Conservation (phyloP, 768 basidiomycete species). For the Macrolepiota albuminosa region DNA sequence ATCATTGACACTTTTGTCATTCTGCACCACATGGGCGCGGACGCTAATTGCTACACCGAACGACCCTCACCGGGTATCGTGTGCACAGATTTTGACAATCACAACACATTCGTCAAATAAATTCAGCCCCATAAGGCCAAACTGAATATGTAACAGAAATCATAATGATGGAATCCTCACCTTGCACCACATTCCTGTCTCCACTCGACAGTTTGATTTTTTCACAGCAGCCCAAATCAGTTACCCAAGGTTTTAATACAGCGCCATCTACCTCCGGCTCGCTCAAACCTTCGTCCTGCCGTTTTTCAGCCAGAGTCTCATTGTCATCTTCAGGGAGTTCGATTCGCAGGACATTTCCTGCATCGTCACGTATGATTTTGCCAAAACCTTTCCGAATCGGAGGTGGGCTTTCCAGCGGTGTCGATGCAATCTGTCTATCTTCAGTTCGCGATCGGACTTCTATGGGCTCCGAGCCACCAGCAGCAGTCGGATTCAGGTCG, state of each 20-base stretch:
- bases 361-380: constrained; percentile 74
- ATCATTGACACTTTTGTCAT: constrained; percentile 4
- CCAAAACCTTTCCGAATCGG: constrained; percentile 64
- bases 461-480: constrained; percentile 62
- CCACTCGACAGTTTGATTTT: constrained; percentile 18
- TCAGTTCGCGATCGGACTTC: constrained; percentile 13
- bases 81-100: constrained; percentile 2
- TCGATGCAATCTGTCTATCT: constrained; percentile 10
- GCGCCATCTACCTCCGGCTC: constrained; percentile 28
- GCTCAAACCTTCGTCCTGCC: constrained; percentile 39
- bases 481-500: constrained; percentile 58
- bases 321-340: constrained; percentile 58
- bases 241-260: constrained; percentile 36
- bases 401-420: constrained; percentile 12
- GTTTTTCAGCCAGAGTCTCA: constrained; percentile 20
- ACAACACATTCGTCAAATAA: not conserved
- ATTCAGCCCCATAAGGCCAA: constrained; percentile 9
- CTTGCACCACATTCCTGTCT: constrained; percentile 30
- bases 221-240: constrained; percentile 25
- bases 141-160: constrained; percentile 10
- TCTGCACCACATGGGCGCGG: constrained; percentile 1
- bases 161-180: constrained; percentile 17
- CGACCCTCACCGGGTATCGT: constrained; percentile 8
- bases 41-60: not conserved
- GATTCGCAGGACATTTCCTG: constrained; percentile 69